These are phyloP conservation scores for Fragaria vesca DNA, from an alignment of 306 rosid species.

Conservation along the genomic window DNA sequence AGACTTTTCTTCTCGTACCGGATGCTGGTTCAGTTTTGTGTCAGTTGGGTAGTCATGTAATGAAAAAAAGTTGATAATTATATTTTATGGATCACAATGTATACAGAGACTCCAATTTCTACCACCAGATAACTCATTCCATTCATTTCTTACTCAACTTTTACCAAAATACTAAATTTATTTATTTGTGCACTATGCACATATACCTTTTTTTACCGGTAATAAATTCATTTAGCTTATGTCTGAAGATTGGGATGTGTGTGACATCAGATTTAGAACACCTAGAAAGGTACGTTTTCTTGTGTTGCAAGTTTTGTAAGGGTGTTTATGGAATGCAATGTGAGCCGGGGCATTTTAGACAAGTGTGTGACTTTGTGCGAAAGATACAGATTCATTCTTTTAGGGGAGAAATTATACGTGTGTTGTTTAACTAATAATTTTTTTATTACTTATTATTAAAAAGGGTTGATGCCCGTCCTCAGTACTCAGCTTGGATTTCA, in stretches of 20 bases:
- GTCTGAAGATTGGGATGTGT: neutral
- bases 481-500: too few species aligned
- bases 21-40: neutral
- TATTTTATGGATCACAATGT: neutral
- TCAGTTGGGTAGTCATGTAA: neutral
- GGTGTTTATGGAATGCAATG: neutral
- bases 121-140: neutral
- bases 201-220: neutral
- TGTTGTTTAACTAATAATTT: too few species aligned
- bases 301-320: neutral
- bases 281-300: neutral
- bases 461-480: too few species aligned
- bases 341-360: neutral
- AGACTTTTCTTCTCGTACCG: neutral
- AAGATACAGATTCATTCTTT: neutral
- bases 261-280: neutral
- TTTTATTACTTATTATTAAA: too few species aligned
- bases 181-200: neutral
- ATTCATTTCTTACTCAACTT: conserved; percentile 1
- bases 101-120: neutral
- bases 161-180: neutral
- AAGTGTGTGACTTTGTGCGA: neutral
- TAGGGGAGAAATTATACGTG: neutral
- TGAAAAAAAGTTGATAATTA: neutral
- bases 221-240: neutral